Evolutionary conservation across 2,329 filamentous ascomycete genomes (phyloP).

Genomic region (Aspergillus proliferans): DNA sequence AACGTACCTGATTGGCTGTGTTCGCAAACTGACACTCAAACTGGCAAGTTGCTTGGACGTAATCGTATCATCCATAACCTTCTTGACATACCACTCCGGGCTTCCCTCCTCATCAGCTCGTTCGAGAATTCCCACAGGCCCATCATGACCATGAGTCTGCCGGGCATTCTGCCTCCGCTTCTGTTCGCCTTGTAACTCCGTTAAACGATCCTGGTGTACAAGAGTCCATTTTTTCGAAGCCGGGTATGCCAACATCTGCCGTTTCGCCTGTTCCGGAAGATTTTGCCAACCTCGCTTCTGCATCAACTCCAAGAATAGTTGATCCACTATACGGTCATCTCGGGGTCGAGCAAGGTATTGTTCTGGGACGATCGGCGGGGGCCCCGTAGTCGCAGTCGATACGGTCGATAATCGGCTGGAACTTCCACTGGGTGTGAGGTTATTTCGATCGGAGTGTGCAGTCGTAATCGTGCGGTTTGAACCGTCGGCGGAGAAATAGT

Average conservation of each 20-base stretch:
- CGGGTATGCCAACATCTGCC: slow-evolving; percentile 95
- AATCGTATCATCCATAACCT: slow-evolving; percentile 92
- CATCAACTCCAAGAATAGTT: slow-evolving; percentile 91
- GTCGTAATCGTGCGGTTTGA: slow-evolving; percentile 40
- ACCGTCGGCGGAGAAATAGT: slow-evolving; percentile 51
- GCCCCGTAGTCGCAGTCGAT: slow-evolving; percentile 20
- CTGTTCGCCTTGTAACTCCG: slow-evolving; percentile 90
- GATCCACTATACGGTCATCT: slow-evolving; percentile 71
- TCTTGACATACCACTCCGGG: slow-evolving; percentile 96
- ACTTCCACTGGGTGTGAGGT: slow-evolving; percentile 18
- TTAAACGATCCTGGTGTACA: slow-evolving; percentile 88
- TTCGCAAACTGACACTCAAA: slow-evolving; percentile 87
- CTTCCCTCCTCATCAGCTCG: slow-evolving; percentile 91
- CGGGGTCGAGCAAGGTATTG: slow-evolving; percentile 38
- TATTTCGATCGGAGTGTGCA: slow-evolving; percentile 32
- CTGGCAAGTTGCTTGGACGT: slow-evolving; percentile 87
- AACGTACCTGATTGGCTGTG: slow-evolving; percentile 73
- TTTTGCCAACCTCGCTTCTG: slow-evolving; percentile 97
- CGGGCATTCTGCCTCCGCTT: slow-evolving; percentile 73
- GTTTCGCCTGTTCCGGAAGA: slow-evolving; percentile 83
- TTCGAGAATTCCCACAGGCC: slow-evolving; percentile 60
- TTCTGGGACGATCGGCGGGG: slow-evolving; percentile 23
- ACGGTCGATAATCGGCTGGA: slow-evolving; percentile 26
- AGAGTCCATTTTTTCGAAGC: slow-evolving; percentile 96
- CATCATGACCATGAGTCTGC: slow-evolving; percentile 60